Percentiles rank a stretch among this genome's conserved stretches.
These are phyloP conservation scores for Ganoderma lingzhi DNA, from an alignment of 1,284 basidiomycete species.

Conservation along the genomic window DNA sequence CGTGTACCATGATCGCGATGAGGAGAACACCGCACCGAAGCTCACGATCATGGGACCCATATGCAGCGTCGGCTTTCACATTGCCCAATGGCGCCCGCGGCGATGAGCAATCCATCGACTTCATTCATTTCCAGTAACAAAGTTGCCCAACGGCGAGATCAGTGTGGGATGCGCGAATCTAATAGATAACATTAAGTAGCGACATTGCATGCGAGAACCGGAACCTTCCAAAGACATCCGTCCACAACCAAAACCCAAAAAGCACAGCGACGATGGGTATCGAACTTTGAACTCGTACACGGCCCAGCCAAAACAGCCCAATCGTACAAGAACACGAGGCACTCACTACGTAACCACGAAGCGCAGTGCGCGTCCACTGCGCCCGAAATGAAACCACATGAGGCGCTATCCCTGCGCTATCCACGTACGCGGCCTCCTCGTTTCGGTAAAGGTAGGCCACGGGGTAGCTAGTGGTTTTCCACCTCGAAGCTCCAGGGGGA, in stretches of 20 bases:
- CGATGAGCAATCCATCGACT: too few species aligned
- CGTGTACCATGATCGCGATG: not conserved
- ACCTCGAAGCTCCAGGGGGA: not conserved
- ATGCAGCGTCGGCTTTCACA: too few species aligned
- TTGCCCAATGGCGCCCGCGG: too few species aligned
- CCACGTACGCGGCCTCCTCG: not conserved
- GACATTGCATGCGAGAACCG: not conserved
- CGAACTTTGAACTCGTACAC: not conserved
- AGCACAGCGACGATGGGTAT: conserved; percentile 1
- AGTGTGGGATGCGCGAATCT: not conserved
- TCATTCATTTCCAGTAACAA: not conserved
- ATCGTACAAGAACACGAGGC: conserved; percentile 3
- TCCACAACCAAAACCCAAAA: not conserved
- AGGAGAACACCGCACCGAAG: too few species aligned
- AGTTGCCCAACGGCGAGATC: not conserved
- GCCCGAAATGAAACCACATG: conserved; percentile 13
- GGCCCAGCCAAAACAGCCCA: not conserved
- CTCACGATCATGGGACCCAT: too few species aligned
- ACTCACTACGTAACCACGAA: conserved; percentile 16
- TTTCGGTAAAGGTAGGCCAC: not conserved
- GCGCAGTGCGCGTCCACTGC: conserved; percentile 4
- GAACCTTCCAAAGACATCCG: not conserved
- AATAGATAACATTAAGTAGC: not conserved
- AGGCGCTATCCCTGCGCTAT: not conserved
- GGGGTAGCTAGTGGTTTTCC: not conserved